Percentiles rank a stretch among this genome's conserved stretches.
Evolutionary conservation across 768 basidiomycete genomes (phyloP).

Genomic region (Pholiota molesta): DNA sequence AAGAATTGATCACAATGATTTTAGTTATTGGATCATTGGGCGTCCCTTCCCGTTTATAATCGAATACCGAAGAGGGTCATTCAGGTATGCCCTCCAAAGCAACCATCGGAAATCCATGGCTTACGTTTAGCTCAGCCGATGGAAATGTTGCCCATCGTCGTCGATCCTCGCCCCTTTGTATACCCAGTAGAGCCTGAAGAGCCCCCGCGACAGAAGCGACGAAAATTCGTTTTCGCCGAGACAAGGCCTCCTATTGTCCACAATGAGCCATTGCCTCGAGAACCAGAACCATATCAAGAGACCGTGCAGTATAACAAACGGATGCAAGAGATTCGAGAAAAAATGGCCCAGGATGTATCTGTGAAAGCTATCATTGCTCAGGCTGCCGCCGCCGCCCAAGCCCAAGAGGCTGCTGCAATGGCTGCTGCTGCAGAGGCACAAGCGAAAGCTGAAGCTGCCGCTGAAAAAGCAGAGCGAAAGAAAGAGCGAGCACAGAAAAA

Average conservation of each 20-base stretch:
- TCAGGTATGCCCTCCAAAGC: conserved; percentile 23
- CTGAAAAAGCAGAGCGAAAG: conserved; percentile 34
- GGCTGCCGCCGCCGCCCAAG: conserved; percentile 35
- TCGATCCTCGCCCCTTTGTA: not conserved
- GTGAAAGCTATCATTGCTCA: conserved; percentile 41
- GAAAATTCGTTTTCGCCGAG: not conserved
- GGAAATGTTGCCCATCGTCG: not conserved
- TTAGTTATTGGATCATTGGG: conserved; percentile 84
- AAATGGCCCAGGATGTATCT: conserved; percentile 21
- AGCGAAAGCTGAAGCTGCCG: conserved; percentile 32
- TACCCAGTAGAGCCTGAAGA: not conserved
- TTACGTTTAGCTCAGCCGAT: not conserved
- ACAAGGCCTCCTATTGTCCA: not conserved
- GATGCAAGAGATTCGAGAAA: conserved; percentile 15
- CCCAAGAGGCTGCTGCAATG: conserved; percentile 29
- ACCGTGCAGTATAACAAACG: not conserved
- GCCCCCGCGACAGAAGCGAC: not conserved
- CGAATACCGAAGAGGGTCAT: conserved; percentile 79
- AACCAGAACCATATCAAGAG: not conserved
- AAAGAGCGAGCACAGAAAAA: conserved; percentile 44
- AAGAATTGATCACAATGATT: not conserved
- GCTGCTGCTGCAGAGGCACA: conserved; percentile 33
- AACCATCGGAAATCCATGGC: not conserved
- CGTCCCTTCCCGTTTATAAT: conserved; percentile 72
- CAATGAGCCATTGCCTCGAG: not conserved